These are phyloP conservation scores for Colletotrichum musae DNA, from an alignment of 2,329 filamentous ascomycete genomes.

Conservation along the genomic window DNA sequence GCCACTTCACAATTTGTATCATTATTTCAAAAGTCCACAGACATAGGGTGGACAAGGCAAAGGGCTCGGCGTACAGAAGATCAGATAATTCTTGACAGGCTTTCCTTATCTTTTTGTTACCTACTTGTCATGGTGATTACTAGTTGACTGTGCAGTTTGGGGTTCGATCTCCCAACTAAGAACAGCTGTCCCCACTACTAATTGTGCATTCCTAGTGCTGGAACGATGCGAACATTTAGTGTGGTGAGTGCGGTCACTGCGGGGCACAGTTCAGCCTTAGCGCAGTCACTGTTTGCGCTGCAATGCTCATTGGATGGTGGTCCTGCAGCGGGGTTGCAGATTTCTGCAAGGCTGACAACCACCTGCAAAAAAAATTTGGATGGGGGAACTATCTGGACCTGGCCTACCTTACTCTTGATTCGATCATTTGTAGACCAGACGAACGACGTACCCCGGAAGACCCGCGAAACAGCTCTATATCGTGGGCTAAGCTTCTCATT, in stretches of 20 bases:
- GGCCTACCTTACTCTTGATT: background rate
- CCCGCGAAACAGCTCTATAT: background rate
- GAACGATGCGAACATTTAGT: no score
- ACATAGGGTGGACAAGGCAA: slow-evolving; percentile 5
- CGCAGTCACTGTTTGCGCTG: slow-evolving; percentile 32
- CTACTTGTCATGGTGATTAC: background rate
- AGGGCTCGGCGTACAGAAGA: background rate
- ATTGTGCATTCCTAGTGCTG: slow-evolving; percentile 16
- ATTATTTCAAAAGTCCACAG: slow-evolving; percentile 22
- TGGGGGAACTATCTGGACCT: background rate
- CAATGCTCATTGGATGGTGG: slow-evolving; percentile 25
- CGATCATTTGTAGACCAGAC: slow-evolving; percentile 13
- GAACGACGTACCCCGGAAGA: background rate
- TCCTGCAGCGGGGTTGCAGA: slow-evolving; percentile 30
- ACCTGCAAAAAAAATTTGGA: slow-evolving; percentile 40
- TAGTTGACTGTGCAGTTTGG: no score
- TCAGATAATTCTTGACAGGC: background rate
- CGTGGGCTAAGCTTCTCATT: background rate
- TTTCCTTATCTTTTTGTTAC: slow-evolving; percentile 2
- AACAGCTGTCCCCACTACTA: background rate
- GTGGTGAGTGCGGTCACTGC: slow-evolving; percentile 22
- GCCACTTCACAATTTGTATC: slow-evolving; percentile 17
- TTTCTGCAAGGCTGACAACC: slow-evolving; percentile 42
- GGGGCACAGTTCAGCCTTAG: slow-evolving; percentile 33
- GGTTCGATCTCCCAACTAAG: no score